Percentiles rank a stretch among this genome's conserved stretches.
Conservation (phyloP, 495 filamentous ascomycete genomes). For the Daldinia bambusicola region DNA sequence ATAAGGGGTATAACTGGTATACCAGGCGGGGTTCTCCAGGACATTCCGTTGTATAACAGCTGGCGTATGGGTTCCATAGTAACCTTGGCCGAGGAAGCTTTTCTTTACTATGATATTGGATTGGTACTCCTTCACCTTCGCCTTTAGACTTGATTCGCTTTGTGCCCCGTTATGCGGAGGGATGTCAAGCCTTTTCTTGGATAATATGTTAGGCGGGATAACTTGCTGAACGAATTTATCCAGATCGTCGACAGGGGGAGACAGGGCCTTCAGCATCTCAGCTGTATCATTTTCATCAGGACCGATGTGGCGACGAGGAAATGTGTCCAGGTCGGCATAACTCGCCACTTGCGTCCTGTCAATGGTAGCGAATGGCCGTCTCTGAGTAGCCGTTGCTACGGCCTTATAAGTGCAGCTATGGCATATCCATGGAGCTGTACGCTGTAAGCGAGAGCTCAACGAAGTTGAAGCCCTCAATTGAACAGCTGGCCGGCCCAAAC, state of each 20-base stretch:
- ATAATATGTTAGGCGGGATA: conserved; percentile 84
- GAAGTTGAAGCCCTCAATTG: conserved; percentile 40
- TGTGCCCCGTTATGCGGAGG: conserved; percentile 58
- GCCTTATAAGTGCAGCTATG: conserved; percentile 26
- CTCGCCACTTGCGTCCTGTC: conserved; percentile 18
- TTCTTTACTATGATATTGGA: conserved; percentile 68
- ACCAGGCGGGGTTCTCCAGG: conserved; percentile 95
- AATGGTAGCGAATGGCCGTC: conserved; percentile 26
- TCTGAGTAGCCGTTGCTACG: conserved; percentile 15
- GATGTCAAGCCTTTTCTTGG: conserved; percentile 64
- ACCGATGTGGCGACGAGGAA: conserved; percentile 91
- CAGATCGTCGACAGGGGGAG: conserved; percentile 76
- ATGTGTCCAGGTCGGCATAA: conserved; percentile 54
- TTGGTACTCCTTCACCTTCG: conserved; percentile 70
- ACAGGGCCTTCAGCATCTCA: conserved; percentile 83
- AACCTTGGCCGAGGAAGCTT: conserved; percentile 87
- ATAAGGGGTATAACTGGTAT: conserved; percentile 98
- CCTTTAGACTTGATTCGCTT: conserved; percentile 75
- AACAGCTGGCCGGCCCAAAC: conserved; percentile 43
- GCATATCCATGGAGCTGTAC: conserved; percentile 34
- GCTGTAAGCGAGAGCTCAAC: conserved; percentile 29
- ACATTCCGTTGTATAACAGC: conserved; percentile 96
- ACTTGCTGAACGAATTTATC: conserved; percentile 93
- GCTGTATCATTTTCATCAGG: conserved; percentile 76
- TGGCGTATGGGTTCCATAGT: conserved; percentile 85